These are phyloP conservation scores for Aspergillus nomiae DNA, from an alignment of 2,329 filamentous ascomycete genomes.

Conservation along the genomic window DNA sequence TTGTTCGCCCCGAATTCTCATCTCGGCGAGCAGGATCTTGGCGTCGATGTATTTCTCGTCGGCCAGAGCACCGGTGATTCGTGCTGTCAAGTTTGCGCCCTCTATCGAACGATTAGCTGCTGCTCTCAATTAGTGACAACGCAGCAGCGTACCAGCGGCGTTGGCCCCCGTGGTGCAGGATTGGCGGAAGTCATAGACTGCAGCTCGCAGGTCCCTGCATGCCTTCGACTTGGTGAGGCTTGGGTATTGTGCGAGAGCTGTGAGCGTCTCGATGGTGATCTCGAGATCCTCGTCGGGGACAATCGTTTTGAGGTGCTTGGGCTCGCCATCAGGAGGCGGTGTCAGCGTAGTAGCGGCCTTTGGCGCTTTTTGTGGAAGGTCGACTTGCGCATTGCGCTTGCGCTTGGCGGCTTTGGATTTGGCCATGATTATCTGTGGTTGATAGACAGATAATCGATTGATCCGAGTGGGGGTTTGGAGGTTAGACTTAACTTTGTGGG, in stretches of 20 bases:
- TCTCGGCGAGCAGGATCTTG: slow-evolving; percentile 66
- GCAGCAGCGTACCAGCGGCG: slow-evolving; percentile 47
- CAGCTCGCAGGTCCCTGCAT: slow-evolving; percentile 66
- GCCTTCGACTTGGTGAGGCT: slow-evolving; percentile 67
- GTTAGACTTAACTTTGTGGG: neutral
- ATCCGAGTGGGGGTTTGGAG: neutral
- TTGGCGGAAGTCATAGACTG: slow-evolving; percentile 69
- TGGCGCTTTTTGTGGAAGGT: slow-evolving; percentile 27
- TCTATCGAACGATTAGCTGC: slow-evolving; percentile 33
- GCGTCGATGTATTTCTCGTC: slow-evolving; percentile 69
- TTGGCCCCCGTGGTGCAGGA: slow-evolving; percentile 69
- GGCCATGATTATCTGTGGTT: slow-evolving; percentile 19
- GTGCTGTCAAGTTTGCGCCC: slow-evolving; percentile 65
- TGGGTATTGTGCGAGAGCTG: slow-evolving; percentile 60
- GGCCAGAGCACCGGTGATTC: slow-evolving; percentile 65
- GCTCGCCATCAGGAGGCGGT: slow-evolving; percentile 32
- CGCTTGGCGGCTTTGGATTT: slow-evolving; percentile 35
- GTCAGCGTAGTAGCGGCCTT: slow-evolving; percentile 23
- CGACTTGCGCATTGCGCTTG: slow-evolving; percentile 31
- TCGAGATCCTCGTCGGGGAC: slow-evolving; percentile 63
- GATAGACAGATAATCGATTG: neutral
- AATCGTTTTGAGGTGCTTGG: slow-evolving; percentile 29
- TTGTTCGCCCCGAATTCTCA: slow-evolving; percentile 66
- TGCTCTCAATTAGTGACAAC: slow-evolving; percentile 14
- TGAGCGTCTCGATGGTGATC: slow-evolving; percentile 66